Conservation (phyloP, 805 yeast species). For the Ogataea dorogensis region DNA sequence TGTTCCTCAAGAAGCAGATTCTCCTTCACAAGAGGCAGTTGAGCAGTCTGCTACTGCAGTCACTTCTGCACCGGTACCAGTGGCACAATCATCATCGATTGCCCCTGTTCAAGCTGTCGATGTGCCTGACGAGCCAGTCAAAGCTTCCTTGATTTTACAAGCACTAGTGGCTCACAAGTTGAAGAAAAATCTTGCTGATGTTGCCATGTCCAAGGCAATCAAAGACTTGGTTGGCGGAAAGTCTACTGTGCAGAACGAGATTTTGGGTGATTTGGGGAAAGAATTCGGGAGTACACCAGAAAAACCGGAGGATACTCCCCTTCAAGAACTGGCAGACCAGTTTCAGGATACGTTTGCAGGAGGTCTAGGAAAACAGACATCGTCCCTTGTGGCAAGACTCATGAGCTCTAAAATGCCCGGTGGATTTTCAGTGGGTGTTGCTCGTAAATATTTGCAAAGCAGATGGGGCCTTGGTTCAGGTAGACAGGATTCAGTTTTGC, state of each 20-base stretch:
- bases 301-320: slow-evolving; percentile 97
- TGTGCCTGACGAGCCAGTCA: slow-evolving; percentile 85
- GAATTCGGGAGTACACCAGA: slow-evolving; percentile 98
- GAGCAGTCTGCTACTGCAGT: slow-evolving; percentile 23
- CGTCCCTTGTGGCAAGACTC: slow-evolving; percentile 84
- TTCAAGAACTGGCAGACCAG: slow-evolving; percentile 90
- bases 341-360: slow-evolving; percentile 92
- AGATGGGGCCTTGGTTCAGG: slow-evolving; percentile 93
- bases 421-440: slow-evolving; percentile 90
- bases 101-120: slow-evolving; percentile 80
- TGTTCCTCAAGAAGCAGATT: slow-evolving; percentile 37
- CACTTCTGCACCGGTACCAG: slow-evolving; percentile 59
- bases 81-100: slow-evolving; percentile 58
- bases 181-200: slow-evolving; percentile 82
- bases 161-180: slow-evolving; percentile 93
- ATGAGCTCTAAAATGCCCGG: slow-evolving; percentile 99
- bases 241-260: slow-evolving; percentile 97
- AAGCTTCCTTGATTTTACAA: slow-evolving; percentile 78
- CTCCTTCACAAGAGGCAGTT: slow-evolving; percentile 32
- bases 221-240: slow-evolving; percentile 98
- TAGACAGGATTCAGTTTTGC: slow-evolving; percentile 88
- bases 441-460: slow-evolving; percentile 87
- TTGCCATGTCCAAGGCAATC: slow-evolving; percentile 88
- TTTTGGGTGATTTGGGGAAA: slow-evolving; percentile 96
- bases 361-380: slow-evolving; percentile 88